Evolutionary conservation across 768 basidiomycete genomes (phyloP).

Genomic region (Mycena filopes): DNA sequence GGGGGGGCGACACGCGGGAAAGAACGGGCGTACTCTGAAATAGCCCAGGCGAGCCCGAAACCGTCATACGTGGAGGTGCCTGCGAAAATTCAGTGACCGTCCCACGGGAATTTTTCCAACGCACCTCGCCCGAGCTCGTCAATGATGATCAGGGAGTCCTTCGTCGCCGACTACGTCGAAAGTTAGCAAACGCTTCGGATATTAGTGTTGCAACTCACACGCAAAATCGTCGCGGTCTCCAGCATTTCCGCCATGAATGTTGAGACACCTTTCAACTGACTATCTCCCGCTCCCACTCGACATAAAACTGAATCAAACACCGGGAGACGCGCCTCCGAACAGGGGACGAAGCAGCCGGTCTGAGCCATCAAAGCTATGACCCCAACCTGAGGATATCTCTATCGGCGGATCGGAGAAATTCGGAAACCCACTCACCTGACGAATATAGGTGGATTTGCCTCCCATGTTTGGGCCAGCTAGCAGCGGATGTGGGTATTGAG

Average conservation of each 20-base stretch:
- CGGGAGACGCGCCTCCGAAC: conserved; percentile 84
- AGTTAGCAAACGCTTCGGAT: not conserved
- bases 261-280: conserved; percentile 96
- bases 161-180: conserved; percentile 78
- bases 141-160: conserved; percentile 94
- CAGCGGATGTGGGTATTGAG: not conserved
- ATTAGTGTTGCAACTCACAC: conserved; percentile 55
- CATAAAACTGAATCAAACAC: conserved; percentile 97
- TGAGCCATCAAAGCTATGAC: conserved; percentile 98
- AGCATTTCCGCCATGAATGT: conserved; percentile 99
- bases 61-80: conserved; percentile 98
- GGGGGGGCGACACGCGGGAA: not conserved
- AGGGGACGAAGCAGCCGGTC: conserved; percentile 95
- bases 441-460: conserved; percentile 97
- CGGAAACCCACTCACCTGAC: conserved; percentile 63
- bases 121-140: conserved; percentile 94
- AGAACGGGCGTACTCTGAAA: conserved; percentile 80
- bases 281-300: conserved; percentile 96
- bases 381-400: conserved; percentile 64
- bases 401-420: conserved; percentile 10
- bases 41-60: conserved; percentile 98
- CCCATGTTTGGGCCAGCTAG: conserved; percentile 98
- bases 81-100: conserved; percentile 36
- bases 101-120: not conserved
- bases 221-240: conserved; percentile 94